Base-by-base conservation (phyloP, 148 eudicot genomes). In the Camellia granthamiana region DNA sequence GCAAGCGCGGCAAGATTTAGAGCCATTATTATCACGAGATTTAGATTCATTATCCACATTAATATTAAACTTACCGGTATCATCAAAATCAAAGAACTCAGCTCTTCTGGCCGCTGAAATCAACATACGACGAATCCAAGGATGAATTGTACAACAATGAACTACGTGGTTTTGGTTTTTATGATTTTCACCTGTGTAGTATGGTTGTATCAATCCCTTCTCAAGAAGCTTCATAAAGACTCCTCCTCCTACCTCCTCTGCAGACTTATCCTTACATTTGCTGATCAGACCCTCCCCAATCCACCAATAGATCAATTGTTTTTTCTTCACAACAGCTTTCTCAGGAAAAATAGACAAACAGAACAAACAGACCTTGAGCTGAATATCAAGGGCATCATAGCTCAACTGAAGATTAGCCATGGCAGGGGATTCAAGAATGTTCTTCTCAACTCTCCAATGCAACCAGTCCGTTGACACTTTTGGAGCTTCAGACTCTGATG, bases 261-360 rank as follows among this genome's bases (percentile, higher is more conserved):
- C 74, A 6, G 55, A 16, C 41, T n/a, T 49, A 43, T 43, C 74
- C 52, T 10, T 71, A 13, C 41, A 71, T 8, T 71, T 47, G 30
- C 38, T n/a, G 38, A 49, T n/a, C 12, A 71, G 11, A 47, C 74
- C 58, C 18, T 71, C 74, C 38, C 56, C 74, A 5, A 71, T 71
- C 74, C 74, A 49, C 74, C 74, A 71, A 14, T 47, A 19, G 9
- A 71, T 71, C 56, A 71, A n/a, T 49, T 30, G 58, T 58, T 21
- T 71, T 10, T 71, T 71, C 74, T 71, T 71, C 7, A 71, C 52
- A n/a, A 69, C 74, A 16, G 14, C 74, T 18, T 49, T 19, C 55
- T 46, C 55, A 14, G 74, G 74, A 71, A 71, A 71, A 71, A 71
- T 9, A 7, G 74, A 16, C 5, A 71, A 71, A 71, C 74, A 71